Percentiles rank a stretch among this genome's conserved stretches.
Conservation (phyloP, 2,329 filamentous ascomycete species). For the Trichoderma semiorbis region DNA sequence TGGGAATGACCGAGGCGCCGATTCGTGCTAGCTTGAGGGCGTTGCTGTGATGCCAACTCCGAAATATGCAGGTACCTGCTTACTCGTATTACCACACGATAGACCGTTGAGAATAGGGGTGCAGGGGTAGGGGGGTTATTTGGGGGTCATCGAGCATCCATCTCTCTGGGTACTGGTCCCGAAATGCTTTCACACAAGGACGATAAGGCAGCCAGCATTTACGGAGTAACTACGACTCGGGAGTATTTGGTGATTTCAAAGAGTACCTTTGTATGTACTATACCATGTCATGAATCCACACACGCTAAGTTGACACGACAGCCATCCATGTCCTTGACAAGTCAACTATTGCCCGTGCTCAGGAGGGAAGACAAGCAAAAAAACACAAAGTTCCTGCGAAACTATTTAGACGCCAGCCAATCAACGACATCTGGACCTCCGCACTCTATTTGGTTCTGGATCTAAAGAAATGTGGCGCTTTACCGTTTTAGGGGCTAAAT, state of each 20-base stretch:
- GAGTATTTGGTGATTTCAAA: background rate
- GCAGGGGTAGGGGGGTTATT: background rate
- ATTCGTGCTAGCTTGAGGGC: background rate
- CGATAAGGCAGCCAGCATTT: background rate
- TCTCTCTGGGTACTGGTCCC: background rate
- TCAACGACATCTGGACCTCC: background rate
- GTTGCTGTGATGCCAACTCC: background rate
- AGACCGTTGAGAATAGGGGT: background rate
- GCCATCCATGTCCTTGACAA: background rate
- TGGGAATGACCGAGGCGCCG: background rate
- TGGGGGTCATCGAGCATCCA: background rate
- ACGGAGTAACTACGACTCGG: too few relatives aligned
- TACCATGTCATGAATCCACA: background rate
- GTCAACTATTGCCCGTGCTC: background rate
- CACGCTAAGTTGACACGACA: background rate
- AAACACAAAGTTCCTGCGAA: background rate
- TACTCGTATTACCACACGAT: background rate
- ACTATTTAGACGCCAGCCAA: background rate
- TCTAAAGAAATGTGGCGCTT: background rate
- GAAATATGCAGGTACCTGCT: background rate
- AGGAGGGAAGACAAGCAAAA: background rate
- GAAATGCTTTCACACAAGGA: background rate
- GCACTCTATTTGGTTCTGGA: background rate
- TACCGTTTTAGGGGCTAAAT: background rate
- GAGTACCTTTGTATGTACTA: background rate